Conservation (phyloP, 306 rosid species). For the Trifolium repens region DNA sequence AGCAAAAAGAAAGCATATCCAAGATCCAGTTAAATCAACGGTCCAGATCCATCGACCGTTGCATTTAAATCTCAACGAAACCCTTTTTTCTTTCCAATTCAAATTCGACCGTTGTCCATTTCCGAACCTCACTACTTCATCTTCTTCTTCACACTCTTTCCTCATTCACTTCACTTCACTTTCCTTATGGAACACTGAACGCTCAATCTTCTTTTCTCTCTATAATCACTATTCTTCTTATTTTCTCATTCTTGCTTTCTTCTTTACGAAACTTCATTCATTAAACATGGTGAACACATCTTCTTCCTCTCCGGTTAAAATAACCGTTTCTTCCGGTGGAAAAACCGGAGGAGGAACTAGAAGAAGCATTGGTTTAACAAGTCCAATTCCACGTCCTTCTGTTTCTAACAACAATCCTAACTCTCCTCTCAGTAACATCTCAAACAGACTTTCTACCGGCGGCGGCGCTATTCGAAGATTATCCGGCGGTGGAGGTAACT, state of each 20-base stretch:
- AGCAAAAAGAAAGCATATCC: constrained; percentile 12
- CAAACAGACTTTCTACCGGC: constrained; percentile 42
- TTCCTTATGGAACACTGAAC: constrained; percentile 34
- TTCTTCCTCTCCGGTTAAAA: constrained; percentile 80
- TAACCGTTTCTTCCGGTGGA: constrained; percentile 74
- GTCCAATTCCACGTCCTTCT: constrained; percentile 73
- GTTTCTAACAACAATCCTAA: constrained; percentile 56
- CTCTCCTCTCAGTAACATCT: constrained; percentile 68
- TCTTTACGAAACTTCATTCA: not conserved
- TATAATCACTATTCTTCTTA: not conserved
- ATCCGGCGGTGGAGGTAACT: constrained; percentile 49
- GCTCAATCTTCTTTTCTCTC: constrained; percentile 9
- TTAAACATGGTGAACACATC: constrained; percentile 58
- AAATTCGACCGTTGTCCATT: constrained; percentile 65
- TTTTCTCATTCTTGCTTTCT: not conserved
- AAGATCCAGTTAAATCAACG: constrained; percentile 20
- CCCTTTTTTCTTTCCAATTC: constrained; percentile 43
- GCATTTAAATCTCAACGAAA: constrained; percentile 35
- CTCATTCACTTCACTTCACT: constrained; percentile 20
- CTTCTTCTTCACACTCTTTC: not conserved
- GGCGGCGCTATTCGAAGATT: constrained; percentile 40
- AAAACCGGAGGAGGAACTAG: constrained; percentile 55
- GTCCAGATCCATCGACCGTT: constrained; percentile 68
- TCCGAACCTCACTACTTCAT: not conserved
- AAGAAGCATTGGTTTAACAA: constrained; percentile 73